phyloP scores from a whole-genome alignment of 1,284 basidiomycete genomes.

The Pseudozyma thailandica region DNA sequence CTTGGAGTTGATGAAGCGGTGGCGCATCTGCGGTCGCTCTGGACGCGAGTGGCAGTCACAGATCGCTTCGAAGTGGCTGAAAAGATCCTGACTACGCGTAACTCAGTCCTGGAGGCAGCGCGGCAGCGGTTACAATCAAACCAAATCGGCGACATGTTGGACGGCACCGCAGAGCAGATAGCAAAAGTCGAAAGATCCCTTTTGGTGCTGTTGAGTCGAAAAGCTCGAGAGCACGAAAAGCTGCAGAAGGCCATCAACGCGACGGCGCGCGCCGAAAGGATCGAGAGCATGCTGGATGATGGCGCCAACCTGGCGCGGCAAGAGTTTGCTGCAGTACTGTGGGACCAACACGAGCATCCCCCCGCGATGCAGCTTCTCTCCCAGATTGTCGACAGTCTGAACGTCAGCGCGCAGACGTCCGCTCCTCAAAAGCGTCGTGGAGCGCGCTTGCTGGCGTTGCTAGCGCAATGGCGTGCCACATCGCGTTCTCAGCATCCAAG shows the following conservation, averaged over 20 bases:
- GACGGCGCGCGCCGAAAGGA: conserved; percentile 77
- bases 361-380: conserved; percentile 82
- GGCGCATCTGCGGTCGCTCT: conserved; percentile 20
- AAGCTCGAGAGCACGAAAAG: conserved; percentile 78
- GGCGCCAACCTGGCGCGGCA: conserved; percentile 72
- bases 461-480: conserved; percentile 83
- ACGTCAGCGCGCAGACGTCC: conserved; percentile 5
- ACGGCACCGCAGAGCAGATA: conserved; percentile 73
- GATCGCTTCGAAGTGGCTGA: conserved; percentile 77
- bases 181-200: conserved; percentile 77
- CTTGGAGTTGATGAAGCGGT: conserved; percentile 40
- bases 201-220: conserved; percentile 78
- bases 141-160: conserved; percentile 78
- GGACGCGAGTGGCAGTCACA: conserved; percentile 7
- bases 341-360: conserved; percentile 85
- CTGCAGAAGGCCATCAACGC: conserved; percentile 88
- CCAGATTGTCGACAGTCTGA: conserved; percentile 61
- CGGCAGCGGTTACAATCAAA: conserved; percentile 76
- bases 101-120: conserved; percentile 80
- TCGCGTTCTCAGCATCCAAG: conserved; percentile 84
- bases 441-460: conserved; percentile 69
- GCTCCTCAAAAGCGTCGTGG: conserved; percentile 23
- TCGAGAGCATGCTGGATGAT: conserved; percentile 69
- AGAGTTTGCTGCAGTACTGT: conserved; percentile 89
- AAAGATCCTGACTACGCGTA: conserved; percentile 81